Evolutionary conservation across 345 rosid genomes (phyloP), one percentile per base, ranked within the genome.

Genomic region (Erucastrum elatum): DNA sequence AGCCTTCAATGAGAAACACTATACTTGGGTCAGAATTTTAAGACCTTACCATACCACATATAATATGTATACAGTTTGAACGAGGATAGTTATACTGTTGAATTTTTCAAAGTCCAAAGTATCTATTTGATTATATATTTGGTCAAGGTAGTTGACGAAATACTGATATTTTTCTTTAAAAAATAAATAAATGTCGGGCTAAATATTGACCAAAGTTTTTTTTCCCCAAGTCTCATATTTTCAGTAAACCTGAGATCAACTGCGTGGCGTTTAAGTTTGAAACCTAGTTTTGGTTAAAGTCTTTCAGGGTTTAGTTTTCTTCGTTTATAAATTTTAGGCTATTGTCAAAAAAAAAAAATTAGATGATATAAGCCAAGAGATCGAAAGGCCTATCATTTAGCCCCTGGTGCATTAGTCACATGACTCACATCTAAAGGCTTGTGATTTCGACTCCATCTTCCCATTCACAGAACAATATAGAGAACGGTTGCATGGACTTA

Each of bases 61-160:
- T 21, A 74, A 3, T 13, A 5, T 55, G 2, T 72, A 73, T 13
- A n/a, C 1, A 0, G 25, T 10, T 11, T 55, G 41, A 27, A 41
- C 34, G 49, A 39, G 8, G 6, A 12, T 68, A 5, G 12, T 12
- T 21, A 10, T 58, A 58, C 3, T 34, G 62, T 33, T 31, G 49
- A 60, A 60, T 46, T 2, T 49, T 66, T n/a, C 16, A 6, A 34
- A 7, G 8, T 56, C 58, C 33, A 67, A 66, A 66, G 8, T 66
- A 25, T n/a, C 37, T 8, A 11, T 51, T 74, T 51, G 56, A 67
- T 16, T 16, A 67, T 58, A 56, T 29, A 16, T 13, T 33, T 33
- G 70, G 74, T 67, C 72, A 75, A 37, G 29, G 27, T 37, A 55
- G 30, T 75, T 75, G 72, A 66, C 71, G 7, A 17, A 13, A 34